Evolutionary conservation across 169 alveolate species (phyloP), one percentile per base, ranked within the genome.

Genomic region (Plasmodium sp.): DNA sequence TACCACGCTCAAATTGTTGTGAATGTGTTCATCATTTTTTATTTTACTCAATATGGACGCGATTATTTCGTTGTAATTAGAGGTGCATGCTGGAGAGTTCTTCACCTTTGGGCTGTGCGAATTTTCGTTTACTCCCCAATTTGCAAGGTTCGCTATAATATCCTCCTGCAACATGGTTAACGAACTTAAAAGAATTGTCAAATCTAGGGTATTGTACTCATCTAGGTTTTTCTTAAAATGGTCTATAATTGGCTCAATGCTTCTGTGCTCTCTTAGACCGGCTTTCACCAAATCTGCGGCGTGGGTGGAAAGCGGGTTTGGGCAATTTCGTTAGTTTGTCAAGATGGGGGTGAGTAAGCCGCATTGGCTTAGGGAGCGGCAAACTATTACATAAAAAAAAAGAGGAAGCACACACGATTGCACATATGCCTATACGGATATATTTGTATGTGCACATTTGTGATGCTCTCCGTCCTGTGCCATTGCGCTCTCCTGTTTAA

Each of bases 81-180:
- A 14, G 41, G 56, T 6, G 33, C 56, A n/a, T 41, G 7, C 14
- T 45, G 73, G 34, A 5, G 94, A 67, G 51, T 80, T 45, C 41
- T 51, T 90, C 48, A 18, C 36, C 36, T 5, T 51, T 58, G 74
- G 18, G 16, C 33, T 58, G 36, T 80, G 39, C 33, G 80, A 33
- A 51, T 36, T 79, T 54, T 86, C 84, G 18, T 77, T 79, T 5
- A n/a, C 75, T 56, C 36, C 58, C 31, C n/a, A 10, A 14, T 92
- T 81, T 27, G 85, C 27, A 36, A 18, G 1, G 18, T 82, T 82
- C 48, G 12, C 34, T 43, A 83, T 34, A 36, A 82, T 31, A 10
- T 92, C 92, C 79, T 92, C 95, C 56, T 92, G 95, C 31, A 92
- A 72, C 51, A 92, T 34, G 22, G 92, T 82, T 33, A 92, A 92